Evolutionary conservation across 2,329 filamentous ascomycete species (phyloP).

Genomic region (Hymenoscyphus salicellus): DNA sequence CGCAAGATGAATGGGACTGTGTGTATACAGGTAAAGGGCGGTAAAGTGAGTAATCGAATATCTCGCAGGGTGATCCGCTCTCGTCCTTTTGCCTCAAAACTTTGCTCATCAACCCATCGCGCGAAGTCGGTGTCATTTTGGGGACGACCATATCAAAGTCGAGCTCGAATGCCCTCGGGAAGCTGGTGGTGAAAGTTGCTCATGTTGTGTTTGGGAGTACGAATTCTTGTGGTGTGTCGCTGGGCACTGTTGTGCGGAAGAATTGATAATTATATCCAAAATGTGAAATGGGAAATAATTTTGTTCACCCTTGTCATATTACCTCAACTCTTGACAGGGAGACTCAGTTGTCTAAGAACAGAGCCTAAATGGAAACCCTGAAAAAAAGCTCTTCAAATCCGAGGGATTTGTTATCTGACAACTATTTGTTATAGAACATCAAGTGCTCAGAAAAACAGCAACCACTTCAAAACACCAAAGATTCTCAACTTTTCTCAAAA

Average conservation of each 20-base stretch:
- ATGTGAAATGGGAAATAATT: too few relatives aligned
- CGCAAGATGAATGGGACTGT: background rate
- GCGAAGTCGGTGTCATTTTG: background rate
- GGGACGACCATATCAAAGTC: background rate
- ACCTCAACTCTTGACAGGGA: too few relatives aligned
- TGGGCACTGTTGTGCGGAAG: background rate
- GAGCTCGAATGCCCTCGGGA: background rate
- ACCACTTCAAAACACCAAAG: too few relatives aligned
- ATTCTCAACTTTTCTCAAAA: too few relatives aligned
- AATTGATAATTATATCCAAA: background rate
- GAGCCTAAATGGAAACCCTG: too few relatives aligned
- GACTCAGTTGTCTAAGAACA: too few relatives aligned
- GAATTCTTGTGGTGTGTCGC: background rate
- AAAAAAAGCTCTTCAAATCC: too few relatives aligned
- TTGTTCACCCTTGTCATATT: too few relatives aligned
- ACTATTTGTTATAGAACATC: too few relatives aligned
- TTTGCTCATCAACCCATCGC: background rate
- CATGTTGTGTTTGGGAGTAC: background rate
- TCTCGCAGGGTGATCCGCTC: background rate
- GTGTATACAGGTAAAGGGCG: background rate
- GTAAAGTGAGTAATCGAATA: background rate
- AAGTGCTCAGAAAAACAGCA: too few relatives aligned
- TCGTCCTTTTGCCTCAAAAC: background rate
- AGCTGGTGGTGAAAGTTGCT: background rate
- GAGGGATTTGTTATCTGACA: too few relatives aligned